A percentile compares a stretch with the other conserved stretches of the same genome.
Evolutionary conservation across 2,329 filamentous ascomycete genomes (phyloP).

Genomic region (Fusarium sp.): DNA sequence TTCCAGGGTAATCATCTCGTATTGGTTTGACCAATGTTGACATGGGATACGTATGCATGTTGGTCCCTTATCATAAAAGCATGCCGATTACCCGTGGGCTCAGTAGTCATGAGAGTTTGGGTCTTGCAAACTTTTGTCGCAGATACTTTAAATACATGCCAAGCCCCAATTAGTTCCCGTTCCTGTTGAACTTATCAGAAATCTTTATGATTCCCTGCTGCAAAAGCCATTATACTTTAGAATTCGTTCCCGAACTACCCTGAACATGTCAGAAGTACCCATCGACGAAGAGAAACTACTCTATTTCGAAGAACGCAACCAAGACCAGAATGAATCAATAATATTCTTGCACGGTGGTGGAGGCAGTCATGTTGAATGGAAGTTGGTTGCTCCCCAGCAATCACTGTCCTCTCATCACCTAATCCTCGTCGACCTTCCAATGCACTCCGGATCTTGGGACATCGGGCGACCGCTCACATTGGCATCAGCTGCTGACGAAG

Average conservation of each 20-base stretch:
- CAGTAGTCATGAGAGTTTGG: background rate
- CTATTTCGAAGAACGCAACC: background rate
- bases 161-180: background rate
- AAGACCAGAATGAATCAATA: background rate
- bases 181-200: background rate
- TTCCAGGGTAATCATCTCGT: background rate
- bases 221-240: background rate
- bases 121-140: background rate
- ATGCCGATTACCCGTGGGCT: background rate
- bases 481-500: constrained; percentile 5
- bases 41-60: background rate
- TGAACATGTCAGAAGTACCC: background rate
- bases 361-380: constrained; percentile 20
- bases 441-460: constrained; percentile 18
- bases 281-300: background rate
- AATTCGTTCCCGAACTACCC: background rate
- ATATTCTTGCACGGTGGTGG: constrained; percentile 6
- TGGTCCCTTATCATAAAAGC: background rate
- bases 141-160: background rate
- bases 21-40: background rate
- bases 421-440: constrained; percentile 17
- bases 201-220: background rate
- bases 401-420: constrained; percentile 8
- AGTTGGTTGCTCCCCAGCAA: background rate
- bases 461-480: background rate